These are phyloP conservation scores for Spongospora subterranea DNA, from an alignment of 208 protist species.

Conservation along the genomic window DNA sequence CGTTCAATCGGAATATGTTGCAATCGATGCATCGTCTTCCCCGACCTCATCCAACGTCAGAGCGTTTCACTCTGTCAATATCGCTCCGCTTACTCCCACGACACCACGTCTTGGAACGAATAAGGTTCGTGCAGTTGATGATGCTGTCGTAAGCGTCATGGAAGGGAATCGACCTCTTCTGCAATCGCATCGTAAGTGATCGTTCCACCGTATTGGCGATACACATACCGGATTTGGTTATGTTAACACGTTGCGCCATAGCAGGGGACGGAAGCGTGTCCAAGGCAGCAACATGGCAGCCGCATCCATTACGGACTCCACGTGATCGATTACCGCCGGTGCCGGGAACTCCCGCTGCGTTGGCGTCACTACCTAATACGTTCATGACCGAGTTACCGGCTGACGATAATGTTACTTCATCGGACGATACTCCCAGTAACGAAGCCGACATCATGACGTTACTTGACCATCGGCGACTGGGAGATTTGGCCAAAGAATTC, in stretches of 20 bases:
- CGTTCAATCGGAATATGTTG: background rate
- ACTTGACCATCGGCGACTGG: conserved; percentile 3
- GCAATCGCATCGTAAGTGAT: background rate
- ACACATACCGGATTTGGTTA: no score
- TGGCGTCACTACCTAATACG: background rate
- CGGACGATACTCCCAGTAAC: background rate
- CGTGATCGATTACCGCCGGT: background rate
- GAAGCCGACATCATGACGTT: conserved; percentile 34
- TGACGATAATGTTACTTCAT: background rate
- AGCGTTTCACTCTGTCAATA: conserved; percentile 48
- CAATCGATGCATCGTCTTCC: background rate
- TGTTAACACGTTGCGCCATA: no score
- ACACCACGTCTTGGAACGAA: background rate
- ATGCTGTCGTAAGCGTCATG: background rate
- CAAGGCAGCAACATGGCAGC: background rate
- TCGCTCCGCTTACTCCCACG: background rate
- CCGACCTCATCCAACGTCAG: background rate
- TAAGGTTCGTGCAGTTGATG: background rate
- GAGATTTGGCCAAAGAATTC: background rate
- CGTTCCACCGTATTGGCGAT: no score
- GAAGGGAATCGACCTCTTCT: background rate
- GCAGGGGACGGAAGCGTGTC: background rate
- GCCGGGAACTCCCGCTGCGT: background rate
- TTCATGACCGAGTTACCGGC: background rate
- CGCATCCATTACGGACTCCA: background rate